A percentile compares a stretch with the other conserved stretches of the same genome.
These are phyloP conservation scores for Neonectria neomacrospora DNA, from an alignment of 2,329 filamentous ascomycete genomes.

Conservation along the genomic window DNA sequence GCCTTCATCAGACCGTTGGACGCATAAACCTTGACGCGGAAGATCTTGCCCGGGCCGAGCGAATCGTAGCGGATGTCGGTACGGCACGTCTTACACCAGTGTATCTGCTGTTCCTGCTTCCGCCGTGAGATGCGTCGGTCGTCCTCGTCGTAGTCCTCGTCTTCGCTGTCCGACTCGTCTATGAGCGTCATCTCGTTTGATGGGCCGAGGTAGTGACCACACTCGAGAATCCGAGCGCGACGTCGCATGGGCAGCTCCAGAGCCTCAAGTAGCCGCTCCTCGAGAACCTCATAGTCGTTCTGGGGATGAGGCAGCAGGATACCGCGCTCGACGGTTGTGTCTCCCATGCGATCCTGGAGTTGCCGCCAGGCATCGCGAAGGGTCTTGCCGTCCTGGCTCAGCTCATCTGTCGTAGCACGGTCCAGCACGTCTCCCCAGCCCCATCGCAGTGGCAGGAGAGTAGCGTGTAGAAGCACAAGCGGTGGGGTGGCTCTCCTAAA, in stretches of 20 bases:
- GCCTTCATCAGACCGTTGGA: constrained; percentile 94
- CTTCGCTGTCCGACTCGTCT: constrained; percentile 59
- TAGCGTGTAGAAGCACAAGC: constrained; percentile 81
- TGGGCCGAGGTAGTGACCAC: constrained; percentile 78
- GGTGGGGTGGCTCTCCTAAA: constrained; percentile 70
- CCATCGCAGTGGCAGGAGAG: constrained; percentile 76
- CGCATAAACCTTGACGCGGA: constrained; percentile 89
- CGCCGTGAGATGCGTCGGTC: constrained; percentile 37
- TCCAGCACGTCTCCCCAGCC: constrained; percentile 69
- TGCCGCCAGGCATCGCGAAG: constrained; percentile 73
- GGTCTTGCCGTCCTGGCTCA: constrained; percentile 59
- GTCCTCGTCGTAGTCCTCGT: constrained; percentile 53
- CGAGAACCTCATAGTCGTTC: constrained; percentile 81
- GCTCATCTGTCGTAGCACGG: constrained; percentile 51
- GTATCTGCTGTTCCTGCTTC: constrained; percentile 50
- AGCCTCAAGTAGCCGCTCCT: constrained; percentile 80
- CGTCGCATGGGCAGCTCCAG: constrained; percentile 74
- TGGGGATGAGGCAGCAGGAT: constrained; percentile 82
- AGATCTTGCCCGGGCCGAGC: constrained; percentile 67
- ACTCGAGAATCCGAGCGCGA: constrained; percentile 76
- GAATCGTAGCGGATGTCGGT: constrained; percentile 65
- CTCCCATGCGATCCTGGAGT: constrained; percentile 75
- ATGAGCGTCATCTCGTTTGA: constrained; percentile 59
- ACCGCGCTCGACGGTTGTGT: constrained; percentile 78
- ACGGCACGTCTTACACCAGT: constrained; percentile 69